These are phyloP conservation scores for Penicillium italicum DNA, from an alignment of 2,329 filamentous ascomycete genomes.

Conservation along the genomic window DNA sequence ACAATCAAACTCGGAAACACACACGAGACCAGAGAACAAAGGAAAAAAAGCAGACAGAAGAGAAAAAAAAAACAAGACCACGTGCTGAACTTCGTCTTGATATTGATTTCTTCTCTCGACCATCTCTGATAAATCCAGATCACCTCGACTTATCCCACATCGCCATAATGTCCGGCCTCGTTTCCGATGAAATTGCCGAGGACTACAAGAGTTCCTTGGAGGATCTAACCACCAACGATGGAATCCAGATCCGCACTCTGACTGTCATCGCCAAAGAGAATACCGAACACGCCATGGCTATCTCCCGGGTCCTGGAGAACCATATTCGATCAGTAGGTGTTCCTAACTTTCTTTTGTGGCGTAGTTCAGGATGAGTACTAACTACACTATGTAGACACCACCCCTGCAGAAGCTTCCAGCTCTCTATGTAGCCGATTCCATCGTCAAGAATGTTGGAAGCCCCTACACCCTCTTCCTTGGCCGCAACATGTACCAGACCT, in stretches of 20 bases:
- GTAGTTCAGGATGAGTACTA: conserved; percentile 14
- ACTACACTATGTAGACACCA: conserved; percentile 60
- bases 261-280: conserved; percentile 98
- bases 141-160: neutral
- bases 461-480: conserved; percentile 96
- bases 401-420: conserved; percentile 88
- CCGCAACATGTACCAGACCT: conserved; percentile 85
- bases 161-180: conserved; percentile 58
- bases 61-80: conserved; percentile 13
- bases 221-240: conserved; percentile 84
- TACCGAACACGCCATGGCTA: conserved; percentile 89
- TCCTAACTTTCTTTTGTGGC: conserved; percentile 9
- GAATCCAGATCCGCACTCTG: conserved; percentile 94
- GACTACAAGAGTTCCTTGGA: conserved; percentile 93
- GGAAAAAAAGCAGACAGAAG: conserved; percentile 9
- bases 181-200: conserved; percentile 82
- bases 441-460: conserved; percentile 97
- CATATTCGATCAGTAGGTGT: conserved; percentile 89
- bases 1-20: neutral
- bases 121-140: neutral
- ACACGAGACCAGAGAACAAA: conserved; percentile 15
- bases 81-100: neutral
- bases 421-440: conserved; percentile 96
- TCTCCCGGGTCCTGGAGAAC: conserved; percentile 83
- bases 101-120: conserved; percentile 1